These are phyloP conservation scores for Aspergillus biplanus DNA, from an alignment of 495 filamentous ascomycete species.

Conservation along the genomic window DNA sequence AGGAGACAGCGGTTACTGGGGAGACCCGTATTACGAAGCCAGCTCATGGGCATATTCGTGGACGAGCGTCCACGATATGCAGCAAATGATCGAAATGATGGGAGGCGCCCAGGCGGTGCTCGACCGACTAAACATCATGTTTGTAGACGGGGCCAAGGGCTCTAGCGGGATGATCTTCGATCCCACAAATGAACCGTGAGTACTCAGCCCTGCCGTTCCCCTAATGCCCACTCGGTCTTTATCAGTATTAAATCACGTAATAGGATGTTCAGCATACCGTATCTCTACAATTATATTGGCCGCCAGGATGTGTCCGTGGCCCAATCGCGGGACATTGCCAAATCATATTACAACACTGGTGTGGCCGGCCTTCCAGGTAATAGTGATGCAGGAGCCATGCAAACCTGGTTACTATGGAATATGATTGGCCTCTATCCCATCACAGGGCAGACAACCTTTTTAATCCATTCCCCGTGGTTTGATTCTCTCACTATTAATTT, in stretches of 20 bases:
- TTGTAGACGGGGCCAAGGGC: conserved; percentile 49
- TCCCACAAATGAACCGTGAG: conserved; percentile 67
- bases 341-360: conserved; percentile 41
- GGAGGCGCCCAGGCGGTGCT: conserved; percentile 53
- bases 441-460: conserved; percentile 57
- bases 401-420: conserved; percentile 63
- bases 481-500: conserved; percentile 52
- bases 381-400: conserved; percentile 62
- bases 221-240: background rate
- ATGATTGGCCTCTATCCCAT: conserved; percentile 64
- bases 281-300: conserved; percentile 70
- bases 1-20: conserved; percentile 63
- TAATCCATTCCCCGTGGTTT: conserved; percentile 62
- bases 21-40: conserved; percentile 64
- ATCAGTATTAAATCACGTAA: conserved; percentile 1
- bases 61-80: conserved; percentile 69
- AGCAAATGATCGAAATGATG: conserved; percentile 56
- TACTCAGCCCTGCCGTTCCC: conserved; percentile 5
- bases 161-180: conserved; percentile 64
- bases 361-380: conserved; percentile 57
- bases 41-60: conserved; percentile 73
- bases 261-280: conserved; percentile 66
- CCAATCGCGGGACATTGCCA: conserved; percentile 42
- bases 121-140: conserved; percentile 47
- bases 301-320: conserved; percentile 57